Percentiles rank a stretch among this genome's conserved stretches.
Evolutionary conservation across 2,329 filamentous ascomycete species (phyloP).

Genomic region (Fusarium sp.): DNA sequence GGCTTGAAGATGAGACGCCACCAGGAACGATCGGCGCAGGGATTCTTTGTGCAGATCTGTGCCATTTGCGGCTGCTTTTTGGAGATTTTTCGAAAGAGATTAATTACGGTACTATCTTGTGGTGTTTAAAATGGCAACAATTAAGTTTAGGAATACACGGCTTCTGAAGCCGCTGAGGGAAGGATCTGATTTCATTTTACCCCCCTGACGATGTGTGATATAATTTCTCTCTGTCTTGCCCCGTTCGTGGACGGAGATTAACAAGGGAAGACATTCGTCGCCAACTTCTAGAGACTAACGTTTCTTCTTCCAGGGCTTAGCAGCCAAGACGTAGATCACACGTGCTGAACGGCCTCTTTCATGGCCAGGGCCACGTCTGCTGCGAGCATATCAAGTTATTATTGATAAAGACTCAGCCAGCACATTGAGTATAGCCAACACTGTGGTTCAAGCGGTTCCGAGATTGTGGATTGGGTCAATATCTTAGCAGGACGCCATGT

Average conservation of each 20-base stretch:
- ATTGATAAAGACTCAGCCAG: not conserved
- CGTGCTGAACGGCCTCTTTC: conserved; percentile 42
- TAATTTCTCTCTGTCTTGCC: conserved; percentile 2
- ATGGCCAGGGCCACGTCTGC: conserved; percentile 14
- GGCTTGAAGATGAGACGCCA: conserved; percentile 44
- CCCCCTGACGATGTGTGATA: conserved; percentile 7
- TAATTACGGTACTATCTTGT: not conserved
- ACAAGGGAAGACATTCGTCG: conserved; percentile 12
- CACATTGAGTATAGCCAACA: not conserved
- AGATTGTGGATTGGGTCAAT: conserved; percentile 32
- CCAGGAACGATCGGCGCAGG: conserved; percentile 47
- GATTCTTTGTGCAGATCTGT: conserved; percentile 45
- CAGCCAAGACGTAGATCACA: conserved; percentile 41
- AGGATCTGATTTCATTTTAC: conserved; percentile 20
- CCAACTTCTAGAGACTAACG: conserved; percentile 18
- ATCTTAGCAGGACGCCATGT: conserved; percentile 3
- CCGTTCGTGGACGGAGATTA: conserved; percentile 35
- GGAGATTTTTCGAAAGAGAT: conserved; percentile 23
- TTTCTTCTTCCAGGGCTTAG: conserved; percentile 16
- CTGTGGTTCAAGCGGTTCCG: conserved; percentile 23
- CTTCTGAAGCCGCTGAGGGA: not conserved
- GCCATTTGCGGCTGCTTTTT: conserved; percentile 40
- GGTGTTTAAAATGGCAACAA: conserved; percentile 29
- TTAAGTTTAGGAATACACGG: conserved; percentile 11
- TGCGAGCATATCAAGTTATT: not conserved